Evolutionary conservation across 257 asterid genomes (phyloP), one percentile per base, ranked within the genome.

Genomic region (Solanum virginianum): DNA sequence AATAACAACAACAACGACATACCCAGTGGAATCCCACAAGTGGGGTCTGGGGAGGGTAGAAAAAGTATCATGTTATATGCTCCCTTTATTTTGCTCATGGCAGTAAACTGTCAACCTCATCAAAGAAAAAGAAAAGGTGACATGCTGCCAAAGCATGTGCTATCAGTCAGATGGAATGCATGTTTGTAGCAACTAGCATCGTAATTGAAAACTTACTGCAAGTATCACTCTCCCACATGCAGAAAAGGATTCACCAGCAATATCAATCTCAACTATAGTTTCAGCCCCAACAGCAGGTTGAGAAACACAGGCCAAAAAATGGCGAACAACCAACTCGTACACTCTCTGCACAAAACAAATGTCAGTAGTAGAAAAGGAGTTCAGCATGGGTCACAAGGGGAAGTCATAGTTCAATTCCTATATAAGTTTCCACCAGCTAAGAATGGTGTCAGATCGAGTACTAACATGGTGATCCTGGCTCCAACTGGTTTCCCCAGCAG

Each of bases 221-320:
- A 92, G 45, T 88, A 96, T 96, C 86, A 90, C 92, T 88, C 98
- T 96, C 86, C 99, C 99, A 79, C 96, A 87, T 81, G 98, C 91
- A 82, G 93, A 93, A 91, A 95, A 96, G 77, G 83, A 88, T 91
- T 96, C 99, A 8, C 99, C 97, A 32, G 99, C 99, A 88, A 96
- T 91, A 88, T 96, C 98, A 81, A 95, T 93, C 66, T 96, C 97
- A 84, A 96, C 98, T 62, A 92, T 90, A 82, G 99, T 96, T 91
- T 95, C 98, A 90, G 99, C 99, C 20, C 97, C 97, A 66, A 89
- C 86, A 85, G 99, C 99, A 85, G 99, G 98, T 89, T 94, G 97
- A 89, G 99, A 96, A 89, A 96, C 98, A 86, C 99, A 96, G 72
- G 99, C 99, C 75, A 96, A 92, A 89, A 92, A 96, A 92, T 96